Conservation (phyloP, 2,329 filamentous ascomycete genomes). For the Microdochium nivale region DNA sequence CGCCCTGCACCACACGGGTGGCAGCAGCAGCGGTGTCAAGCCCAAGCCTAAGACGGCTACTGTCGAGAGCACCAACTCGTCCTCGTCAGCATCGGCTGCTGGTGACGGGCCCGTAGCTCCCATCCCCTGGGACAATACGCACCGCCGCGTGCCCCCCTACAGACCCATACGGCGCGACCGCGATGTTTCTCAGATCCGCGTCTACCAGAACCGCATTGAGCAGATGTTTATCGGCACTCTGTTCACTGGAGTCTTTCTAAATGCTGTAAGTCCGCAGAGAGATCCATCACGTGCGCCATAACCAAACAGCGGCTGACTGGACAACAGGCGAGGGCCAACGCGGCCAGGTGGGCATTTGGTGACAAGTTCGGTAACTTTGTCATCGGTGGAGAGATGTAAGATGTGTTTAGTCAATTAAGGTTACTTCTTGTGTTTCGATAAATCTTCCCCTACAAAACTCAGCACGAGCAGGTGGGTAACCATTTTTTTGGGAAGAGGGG, state of each 20-base stretch:
- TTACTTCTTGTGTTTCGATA: background rate
- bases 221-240: slow-evolving; percentile 14
- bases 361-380: background rate
- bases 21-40: no score
- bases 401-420: background rate
- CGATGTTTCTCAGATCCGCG: slow-evolving; percentile 12
- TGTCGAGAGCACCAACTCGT: background rate
- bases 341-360: background rate
- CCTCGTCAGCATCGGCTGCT: background rate
- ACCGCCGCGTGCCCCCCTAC: slow-evolving; percentile 17
- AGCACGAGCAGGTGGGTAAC: background rate
- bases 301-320: background rate
- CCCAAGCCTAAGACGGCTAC: no score
- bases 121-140: slow-evolving; percentile 4
- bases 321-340: background rate
- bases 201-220: slow-evolving; percentile 14
- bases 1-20: background rate
- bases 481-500: no score
- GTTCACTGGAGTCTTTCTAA: slow-evolving; percentile 18
- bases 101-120: background rate
- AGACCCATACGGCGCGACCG: slow-evolving; percentile 16
- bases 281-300: no score
- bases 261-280: slow-evolving; percentile 17
- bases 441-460: background rate
- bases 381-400: background rate